Conservation (phyloP, 139 green algal species). For the Penium margaritaceum region DNA sequence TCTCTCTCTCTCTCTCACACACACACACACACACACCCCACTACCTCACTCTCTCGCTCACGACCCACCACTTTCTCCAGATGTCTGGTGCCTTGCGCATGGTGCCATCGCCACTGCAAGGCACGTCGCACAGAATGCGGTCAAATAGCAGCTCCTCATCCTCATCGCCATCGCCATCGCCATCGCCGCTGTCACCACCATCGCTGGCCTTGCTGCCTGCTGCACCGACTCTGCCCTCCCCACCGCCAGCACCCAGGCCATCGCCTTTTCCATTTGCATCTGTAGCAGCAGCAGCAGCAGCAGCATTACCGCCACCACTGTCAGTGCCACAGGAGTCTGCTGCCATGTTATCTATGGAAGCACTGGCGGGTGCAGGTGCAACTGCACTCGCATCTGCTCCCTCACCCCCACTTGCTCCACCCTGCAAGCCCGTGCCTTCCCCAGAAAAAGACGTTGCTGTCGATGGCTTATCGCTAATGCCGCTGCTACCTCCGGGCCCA, state of each 20-base stretch:
- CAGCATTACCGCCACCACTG: background rate
- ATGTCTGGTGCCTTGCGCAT: conserved; percentile 94
- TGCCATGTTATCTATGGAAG: no score
- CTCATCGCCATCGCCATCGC: background rate
- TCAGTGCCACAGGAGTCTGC: background rate
- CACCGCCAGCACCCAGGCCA: background rate
- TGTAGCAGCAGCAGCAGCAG: conserved; percentile 3
- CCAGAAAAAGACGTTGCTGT: no score
- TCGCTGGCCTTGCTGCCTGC: background rate
- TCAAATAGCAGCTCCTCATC: conserved; percentile 64
- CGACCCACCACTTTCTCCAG: conserved; percentile 70
- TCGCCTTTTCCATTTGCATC: conserved; percentile 1
- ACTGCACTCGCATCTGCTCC: no score
- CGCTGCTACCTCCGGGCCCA: no score
- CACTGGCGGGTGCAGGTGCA: no score
- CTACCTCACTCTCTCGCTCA: background rate
- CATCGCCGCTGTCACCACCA: background rate
- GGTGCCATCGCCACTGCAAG: conserved; percentile 92
- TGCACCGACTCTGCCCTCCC: background rate
- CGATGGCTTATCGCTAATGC: no score
- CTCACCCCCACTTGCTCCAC: no score
- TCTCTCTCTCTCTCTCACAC: no score
- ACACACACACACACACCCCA: background rate
- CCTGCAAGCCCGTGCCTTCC: no score
- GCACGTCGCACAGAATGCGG: conserved; percentile 92